phyloP scores from a whole-genome alignment of 179 eudicot genomes.

The Spinacia oleracea region DNA sequence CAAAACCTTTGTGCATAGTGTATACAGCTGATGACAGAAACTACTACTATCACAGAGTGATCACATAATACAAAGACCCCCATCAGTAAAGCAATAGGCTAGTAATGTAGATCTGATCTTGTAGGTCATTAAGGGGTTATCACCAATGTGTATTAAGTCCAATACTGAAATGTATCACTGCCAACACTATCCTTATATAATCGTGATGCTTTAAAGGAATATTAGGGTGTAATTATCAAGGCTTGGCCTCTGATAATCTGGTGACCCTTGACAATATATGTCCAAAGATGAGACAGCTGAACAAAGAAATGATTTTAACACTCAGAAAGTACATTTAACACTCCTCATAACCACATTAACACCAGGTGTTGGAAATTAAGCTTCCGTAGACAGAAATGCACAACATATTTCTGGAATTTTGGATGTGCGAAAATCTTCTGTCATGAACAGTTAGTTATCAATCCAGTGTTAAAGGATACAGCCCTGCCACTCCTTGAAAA shows the following conservation, averaged over 20 bases:
- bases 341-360: neutral
- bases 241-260: neutral
- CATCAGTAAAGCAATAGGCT: too few species aligned
- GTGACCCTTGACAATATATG: neutral
- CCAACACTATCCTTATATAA: neutral
- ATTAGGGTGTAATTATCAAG: neutral
- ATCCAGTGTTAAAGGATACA: neutral
- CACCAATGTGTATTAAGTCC: too few species aligned
- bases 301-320: neutral
- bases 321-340: neutral
- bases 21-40: neutral
- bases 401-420: neutral
- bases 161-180: too few species aligned
- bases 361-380: neutral
- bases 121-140: too few species aligned
- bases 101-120: too few species aligned
- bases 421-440: neutral
- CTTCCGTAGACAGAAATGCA: neutral
- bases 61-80: neutral
- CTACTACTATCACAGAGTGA: neutral
- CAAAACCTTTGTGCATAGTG: neutral
- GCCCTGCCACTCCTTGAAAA: neutral
- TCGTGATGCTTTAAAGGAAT: too few species aligned
- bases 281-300: neutral
- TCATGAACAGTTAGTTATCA: neutral